Conservation (phyloP, 2,329 filamentous ascomycete genomes). For the Alternaria sp. region DNA sequence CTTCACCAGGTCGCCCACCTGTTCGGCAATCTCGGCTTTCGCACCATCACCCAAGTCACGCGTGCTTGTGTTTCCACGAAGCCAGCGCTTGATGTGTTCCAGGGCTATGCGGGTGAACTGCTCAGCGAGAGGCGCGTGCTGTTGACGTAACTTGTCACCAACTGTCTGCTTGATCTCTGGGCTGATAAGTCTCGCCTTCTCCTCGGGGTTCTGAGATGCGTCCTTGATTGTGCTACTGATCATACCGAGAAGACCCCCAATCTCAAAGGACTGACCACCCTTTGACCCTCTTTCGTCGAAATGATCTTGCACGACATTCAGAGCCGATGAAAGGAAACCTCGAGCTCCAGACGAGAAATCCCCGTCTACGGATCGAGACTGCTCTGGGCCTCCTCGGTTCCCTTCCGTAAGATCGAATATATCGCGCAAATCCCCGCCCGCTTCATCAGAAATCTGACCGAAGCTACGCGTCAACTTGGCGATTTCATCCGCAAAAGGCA, state of each 20-base stretch:
- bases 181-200: conserved; percentile 39
- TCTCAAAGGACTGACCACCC: conserved; percentile 26
- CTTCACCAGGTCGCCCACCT: conserved; percentile 37
- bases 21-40: conserved; percentile 38
- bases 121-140: conserved; percentile 36
- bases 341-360: conserved; percentile 27
- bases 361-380: conserved; percentile 19
- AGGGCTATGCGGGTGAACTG: conserved; percentile 39
- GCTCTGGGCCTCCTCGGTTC: conserved; percentile 13
- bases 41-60: conserved; percentile 39
- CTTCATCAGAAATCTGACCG: conserved; percentile 35
- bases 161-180: conserved; percentile 40
- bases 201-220: conserved; percentile 36
- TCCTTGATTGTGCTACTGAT: conserved; percentile 39
- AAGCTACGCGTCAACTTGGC: conserved; percentile 40
- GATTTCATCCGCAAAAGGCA: conserved; percentile 40
- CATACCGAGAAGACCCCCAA: conserved; percentile 35
- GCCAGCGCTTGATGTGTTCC: conserved; percentile 42
- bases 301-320: conserved; percentile 36
- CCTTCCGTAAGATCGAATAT: conserved; percentile 37
- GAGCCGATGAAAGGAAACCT: conserved; percentile 34
- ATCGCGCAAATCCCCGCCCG: conserved; percentile 35
- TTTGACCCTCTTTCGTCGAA: conserved; percentile 22
- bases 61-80: conserved; percentile 39
- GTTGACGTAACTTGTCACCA: conserved; percentile 33